Evolutionary conservation across 2,329 filamentous ascomycete species (phyloP), one percentile per base, ranked within the genome.

Genomic region (Chrysosporium keratinophilum): DNA sequence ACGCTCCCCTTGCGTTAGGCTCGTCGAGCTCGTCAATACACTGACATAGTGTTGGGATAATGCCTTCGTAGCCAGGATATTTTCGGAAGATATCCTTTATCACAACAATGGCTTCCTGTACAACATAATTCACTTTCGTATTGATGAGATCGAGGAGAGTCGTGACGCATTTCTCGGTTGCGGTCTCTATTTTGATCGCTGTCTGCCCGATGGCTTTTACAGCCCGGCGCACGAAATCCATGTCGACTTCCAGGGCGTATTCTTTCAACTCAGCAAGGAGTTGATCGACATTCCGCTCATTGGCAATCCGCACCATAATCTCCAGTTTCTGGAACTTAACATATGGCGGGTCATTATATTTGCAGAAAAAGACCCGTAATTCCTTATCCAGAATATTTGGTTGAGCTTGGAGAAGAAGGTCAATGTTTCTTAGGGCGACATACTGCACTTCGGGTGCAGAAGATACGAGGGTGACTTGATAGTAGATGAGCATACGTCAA

Each of bases 221-320:
- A 6, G 93, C 88, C 63, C 93, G 83, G 62, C 89, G 83, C 53
- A 96, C 91, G 68, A 97, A 97, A 69, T 98, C 93, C 90, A 98
- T 97, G 64, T 98, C 93, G 34, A 98, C 91, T 75, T 98, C 93
- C 62, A 97, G 77, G 6, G 93, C 93, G 64, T 98, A 98, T 69
- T 98, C 93, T 71, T 95, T 97, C 65, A 98, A 70, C 69, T 98
- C 93, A 10, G 90, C 87, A 14, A 98, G 76, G 23, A 98, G 77
- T 67, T 97, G 93, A 65, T 98, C 93, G 56, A 91, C 91, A 66
- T 97, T 98, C 67, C 85, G 86, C 62, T 96, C 90, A 72, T 96
- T 97, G 57, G 91, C 88, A 82, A 98, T 97, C 69, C 93, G 84
- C 46, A 98, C 91, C 93, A 98, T 97, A 59, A 97, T 97, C 68